phyloP scores from a whole-genome alignment of 306 rosid genomes.

The Trifolium repens region DNA sequence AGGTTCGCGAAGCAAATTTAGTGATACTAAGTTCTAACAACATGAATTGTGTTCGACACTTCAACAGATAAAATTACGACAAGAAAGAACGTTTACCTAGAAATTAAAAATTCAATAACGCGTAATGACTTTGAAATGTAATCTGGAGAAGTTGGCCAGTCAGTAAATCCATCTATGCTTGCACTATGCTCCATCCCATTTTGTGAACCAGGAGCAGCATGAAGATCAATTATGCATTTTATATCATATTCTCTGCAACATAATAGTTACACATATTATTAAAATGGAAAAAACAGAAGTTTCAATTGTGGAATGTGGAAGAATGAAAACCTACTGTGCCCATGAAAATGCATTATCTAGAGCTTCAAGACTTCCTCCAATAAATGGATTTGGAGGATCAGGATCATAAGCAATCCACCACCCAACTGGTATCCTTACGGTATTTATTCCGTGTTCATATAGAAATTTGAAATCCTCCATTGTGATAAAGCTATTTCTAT shows the following conservation, averaged over 20 bases:
- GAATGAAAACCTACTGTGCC: conserved; percentile 77
- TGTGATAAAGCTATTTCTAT: conserved; percentile 80
- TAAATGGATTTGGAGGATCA: conserved; percentile 88
- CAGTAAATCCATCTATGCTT: conserved; percentile 80
- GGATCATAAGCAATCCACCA: conserved; percentile 99
- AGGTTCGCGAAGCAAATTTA: not conserved
- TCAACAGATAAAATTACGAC: conserved; percentile 4
- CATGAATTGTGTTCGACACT: not conserved
- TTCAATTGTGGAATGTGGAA: conserved; percentile 24
- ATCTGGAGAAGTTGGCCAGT: conserved; percentile 69
- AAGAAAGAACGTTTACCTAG: conserved; percentile 55
- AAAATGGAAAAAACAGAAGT: conserved; percentile 34
- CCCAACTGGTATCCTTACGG: conserved; percentile 96
- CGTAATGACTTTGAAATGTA: conserved; percentile 66
- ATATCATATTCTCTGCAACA: conserved; percentile 71
- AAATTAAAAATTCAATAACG: conserved; percentile 80
- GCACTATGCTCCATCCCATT: conserved; percentile 96
- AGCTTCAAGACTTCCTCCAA: conserved; percentile 90
- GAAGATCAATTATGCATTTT: conserved; percentile 92
- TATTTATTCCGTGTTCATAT: conserved; percentile 79
- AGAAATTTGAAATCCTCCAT: conserved; percentile 82
- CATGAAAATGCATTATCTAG: conserved; percentile 92
- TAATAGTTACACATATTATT: conserved; percentile 28
- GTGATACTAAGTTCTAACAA: not conserved
- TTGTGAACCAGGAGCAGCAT: conserved; percentile 93